Evolutionary conservation across 345 rosid genomes (phyloP).

Genomic region (Physaria fendleri): DNA sequence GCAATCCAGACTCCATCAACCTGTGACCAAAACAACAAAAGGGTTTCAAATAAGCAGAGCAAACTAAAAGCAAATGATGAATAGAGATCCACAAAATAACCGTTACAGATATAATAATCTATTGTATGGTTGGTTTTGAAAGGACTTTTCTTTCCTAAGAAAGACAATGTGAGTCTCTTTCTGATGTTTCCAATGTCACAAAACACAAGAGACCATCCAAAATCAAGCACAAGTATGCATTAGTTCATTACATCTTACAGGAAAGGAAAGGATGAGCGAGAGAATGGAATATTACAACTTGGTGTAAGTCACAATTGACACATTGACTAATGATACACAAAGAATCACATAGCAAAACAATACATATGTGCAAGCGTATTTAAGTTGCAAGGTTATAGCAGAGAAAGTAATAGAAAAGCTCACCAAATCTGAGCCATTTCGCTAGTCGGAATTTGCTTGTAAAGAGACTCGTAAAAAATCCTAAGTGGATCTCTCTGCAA

Average conservation of each 20-base stretch:
- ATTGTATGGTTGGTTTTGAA: not conserved
- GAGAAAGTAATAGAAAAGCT: conserved; percentile 21
- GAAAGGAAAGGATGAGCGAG: too few species aligned
- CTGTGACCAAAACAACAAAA: conserved; percentile 34
- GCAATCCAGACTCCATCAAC: conserved; percentile 98
- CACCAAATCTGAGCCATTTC: conserved; percentile 97
- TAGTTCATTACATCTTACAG: too few species aligned
- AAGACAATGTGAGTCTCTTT: not conserved
- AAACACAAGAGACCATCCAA: not conserved
- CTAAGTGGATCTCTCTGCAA: conserved; percentile 92
- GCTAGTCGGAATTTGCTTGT: conserved; percentile 67
- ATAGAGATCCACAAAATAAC: not conserved
- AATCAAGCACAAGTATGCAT: not conserved
- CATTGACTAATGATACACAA: not conserved
- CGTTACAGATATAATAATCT: not conserved
- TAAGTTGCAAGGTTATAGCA: not conserved
- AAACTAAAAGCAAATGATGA: not conserved
- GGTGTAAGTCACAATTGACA: not conserved
- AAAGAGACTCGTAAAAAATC: conserved; percentile 80
- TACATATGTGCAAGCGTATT: not conserved
- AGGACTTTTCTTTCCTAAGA: not conserved
- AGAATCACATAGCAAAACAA: conserved; percentile 6
- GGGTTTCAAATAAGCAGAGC: not conserved
- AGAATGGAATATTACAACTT: not conserved
- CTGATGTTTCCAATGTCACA: not conserved